phyloP scores from a whole-genome alignment of 2,329 filamentous ascomycete species.

The Dactylellina leptospora region DNA sequence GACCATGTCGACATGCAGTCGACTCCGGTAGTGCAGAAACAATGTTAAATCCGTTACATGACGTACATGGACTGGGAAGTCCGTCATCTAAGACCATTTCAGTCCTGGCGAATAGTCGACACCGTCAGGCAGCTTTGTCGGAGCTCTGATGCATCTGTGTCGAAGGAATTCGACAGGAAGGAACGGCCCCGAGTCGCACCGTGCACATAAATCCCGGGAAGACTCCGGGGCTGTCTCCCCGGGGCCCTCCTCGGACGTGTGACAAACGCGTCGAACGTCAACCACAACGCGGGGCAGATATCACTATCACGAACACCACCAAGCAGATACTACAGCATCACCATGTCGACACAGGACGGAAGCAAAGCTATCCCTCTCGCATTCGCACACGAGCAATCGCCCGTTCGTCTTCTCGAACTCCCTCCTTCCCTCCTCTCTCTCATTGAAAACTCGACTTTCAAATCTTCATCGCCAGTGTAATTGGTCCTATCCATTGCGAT shows the following conservation, averaged over 20 bases:
- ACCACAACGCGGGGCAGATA: not conserved
- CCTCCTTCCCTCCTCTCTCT: constrained; percentile 55
- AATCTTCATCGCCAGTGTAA: constrained; percentile 54
- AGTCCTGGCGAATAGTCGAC: too few relatives aligned
- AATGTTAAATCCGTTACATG: too few relatives aligned
- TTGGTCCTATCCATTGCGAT: not conserved
- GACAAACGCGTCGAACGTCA: not conserved
- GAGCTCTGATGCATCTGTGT: too few relatives aligned
- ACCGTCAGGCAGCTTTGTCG: too few relatives aligned
- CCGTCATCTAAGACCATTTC: too few relatives aligned
- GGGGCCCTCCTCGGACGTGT: not conserved
- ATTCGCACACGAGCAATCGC: constrained; percentile 54
- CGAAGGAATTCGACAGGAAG: too few relatives aligned
- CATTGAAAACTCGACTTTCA: constrained; percentile 53
- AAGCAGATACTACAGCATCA: constrained; percentile 1
- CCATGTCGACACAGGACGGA: constrained; percentile 55
- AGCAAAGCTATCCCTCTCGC: constrained; percentile 54
- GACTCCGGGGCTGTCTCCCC: not conserved
- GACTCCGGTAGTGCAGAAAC: too few relatives aligned
- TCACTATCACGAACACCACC: not conserved
- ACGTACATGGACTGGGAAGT: too few relatives aligned
- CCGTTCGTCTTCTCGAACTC: constrained; percentile 56
- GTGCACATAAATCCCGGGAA: not conserved
- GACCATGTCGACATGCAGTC: too few relatives aligned
- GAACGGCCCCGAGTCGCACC: too few relatives aligned